Percentiles rank a stretch among this genome's conserved stretches.
These are phyloP conservation scores for Pilaira anomala DNA, from an alignment of 192 early-diverging fungal species.

Conservation along the genomic window DNA sequence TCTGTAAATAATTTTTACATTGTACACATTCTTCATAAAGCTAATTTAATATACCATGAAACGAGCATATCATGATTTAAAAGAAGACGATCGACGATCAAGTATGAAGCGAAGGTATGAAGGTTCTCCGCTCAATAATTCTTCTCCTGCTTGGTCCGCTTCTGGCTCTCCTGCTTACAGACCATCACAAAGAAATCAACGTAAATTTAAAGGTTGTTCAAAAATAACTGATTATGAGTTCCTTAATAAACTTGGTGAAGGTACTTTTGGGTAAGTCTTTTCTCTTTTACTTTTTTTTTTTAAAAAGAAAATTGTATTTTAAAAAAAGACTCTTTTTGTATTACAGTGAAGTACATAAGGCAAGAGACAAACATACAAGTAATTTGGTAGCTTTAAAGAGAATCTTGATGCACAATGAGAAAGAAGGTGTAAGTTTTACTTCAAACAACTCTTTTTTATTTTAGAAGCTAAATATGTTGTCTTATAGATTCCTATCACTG, in stretches of 20 bases:
- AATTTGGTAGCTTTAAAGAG: slow-evolving; percentile 84
- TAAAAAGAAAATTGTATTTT: neutral
- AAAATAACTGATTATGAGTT: slow-evolving; percentile 80
- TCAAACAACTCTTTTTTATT: neutral
- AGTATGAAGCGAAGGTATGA: neutral
- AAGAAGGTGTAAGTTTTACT: slow-evolving; percentile 58
- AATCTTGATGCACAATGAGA: slow-evolving; percentile 95
- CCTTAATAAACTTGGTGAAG: slow-evolving; percentile 88
- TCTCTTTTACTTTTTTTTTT: neutral
- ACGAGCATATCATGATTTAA: slow-evolving; percentile 1
- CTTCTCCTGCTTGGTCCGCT: slow-evolving; percentile 2
- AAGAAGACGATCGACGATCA: slow-evolving; percentile 4
- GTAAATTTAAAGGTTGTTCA: slow-evolving; percentile 61
- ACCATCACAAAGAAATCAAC: neutral
- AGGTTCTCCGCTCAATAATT: neutral
- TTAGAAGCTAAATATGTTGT: neutral
- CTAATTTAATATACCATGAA: neutral
- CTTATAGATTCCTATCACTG: slow-evolving; percentile 83
- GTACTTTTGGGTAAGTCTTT: slow-evolving; percentile 84
- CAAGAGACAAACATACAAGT: slow-evolving; percentile 63
- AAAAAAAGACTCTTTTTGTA: neutral
- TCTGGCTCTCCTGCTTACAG: slow-evolving; percentile 23
- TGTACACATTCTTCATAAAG: too few species aligned
- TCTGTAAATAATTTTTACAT: too few species aligned
- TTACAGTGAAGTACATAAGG: slow-evolving; percentile 85